phyloP scores from a whole-genome alignment of 805 yeast genomes.

The Candida awuae region DNA sequence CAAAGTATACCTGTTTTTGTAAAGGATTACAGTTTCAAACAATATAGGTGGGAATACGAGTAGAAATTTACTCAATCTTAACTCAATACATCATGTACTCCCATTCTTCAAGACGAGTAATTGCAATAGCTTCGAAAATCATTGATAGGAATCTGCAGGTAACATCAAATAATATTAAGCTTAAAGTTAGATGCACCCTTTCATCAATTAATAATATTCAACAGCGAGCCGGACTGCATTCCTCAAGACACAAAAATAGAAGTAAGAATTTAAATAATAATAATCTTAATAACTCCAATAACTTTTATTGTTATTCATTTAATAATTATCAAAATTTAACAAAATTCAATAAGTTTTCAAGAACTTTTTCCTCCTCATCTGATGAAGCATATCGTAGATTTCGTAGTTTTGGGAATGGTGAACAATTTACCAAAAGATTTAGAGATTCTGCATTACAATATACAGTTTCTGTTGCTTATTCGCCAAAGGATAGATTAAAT shows the following conservation, averaged over 20 bases:
- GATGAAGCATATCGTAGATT: constrained; percentile 21
- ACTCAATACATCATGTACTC: no score
- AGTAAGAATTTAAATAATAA: constrained; percentile 1
- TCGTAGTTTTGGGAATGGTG: constrained; percentile 24
- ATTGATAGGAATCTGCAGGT: neutral
- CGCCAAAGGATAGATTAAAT: constrained; percentile 56
- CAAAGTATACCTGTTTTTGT: no score
- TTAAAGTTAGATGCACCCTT: constrained; percentile 3
- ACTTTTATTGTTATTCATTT: neutral
- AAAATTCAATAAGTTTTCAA: neutral
- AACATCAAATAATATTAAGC: neutral
- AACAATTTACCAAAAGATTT: constrained; percentile 22
- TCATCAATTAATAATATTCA: neutral
- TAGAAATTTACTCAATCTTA: no score
- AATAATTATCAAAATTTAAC: neutral
- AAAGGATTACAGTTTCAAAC: no score
- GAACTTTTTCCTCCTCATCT: constrained; percentile 8
- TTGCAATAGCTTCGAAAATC: constrained; percentile 4
- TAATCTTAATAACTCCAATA: neutral
- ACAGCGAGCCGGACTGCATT: constrained; percentile 6
- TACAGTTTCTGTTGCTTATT: constrained; percentile 60
- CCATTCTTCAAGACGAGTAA: constrained; percentile 4
- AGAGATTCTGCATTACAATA: constrained; percentile 32
- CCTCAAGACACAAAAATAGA: constrained; percentile 8
- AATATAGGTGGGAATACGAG: no score